These are phyloP conservation scores for Coprinellus micaceus DNA, from an alignment of 768 basidiomycete genomes.

Conservation along the genomic window DNA sequence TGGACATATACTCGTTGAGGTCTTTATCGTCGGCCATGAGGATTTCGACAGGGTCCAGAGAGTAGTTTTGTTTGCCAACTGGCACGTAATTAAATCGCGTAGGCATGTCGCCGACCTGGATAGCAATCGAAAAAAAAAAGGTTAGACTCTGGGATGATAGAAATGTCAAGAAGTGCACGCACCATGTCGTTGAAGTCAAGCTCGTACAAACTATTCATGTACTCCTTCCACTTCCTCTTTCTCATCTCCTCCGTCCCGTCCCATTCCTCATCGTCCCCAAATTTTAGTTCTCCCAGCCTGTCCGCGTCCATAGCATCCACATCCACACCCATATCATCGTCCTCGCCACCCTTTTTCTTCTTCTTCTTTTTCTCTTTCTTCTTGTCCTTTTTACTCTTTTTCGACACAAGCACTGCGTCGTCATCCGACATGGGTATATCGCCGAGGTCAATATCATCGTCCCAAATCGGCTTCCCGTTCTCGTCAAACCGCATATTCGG, in stretches of 20 bases:
- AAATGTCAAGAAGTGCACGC: conserved; percentile 23
- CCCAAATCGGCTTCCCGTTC: conserved; percentile 81
- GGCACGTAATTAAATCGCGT: conserved; percentile 93
- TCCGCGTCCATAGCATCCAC: conserved; percentile 52
- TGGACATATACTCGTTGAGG: conserved; percentile 84
- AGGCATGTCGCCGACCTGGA: conserved; percentile 80
- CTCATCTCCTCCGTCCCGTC: conserved; percentile 89
- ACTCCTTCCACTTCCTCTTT: conserved; percentile 76
- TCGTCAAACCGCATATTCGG: conserved; percentile 31
- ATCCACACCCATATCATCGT: conserved; percentile 53
- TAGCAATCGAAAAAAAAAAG: conserved; percentile 1
- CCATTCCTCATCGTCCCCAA: conserved; percentile 62
- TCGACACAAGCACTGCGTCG: conserved; percentile 22
- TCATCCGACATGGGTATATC: conserved; percentile 48
- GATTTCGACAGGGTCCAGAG: conserved; percentile 80
- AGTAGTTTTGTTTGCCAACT: conserved; percentile 57
- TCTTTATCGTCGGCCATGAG: conserved; percentile 89
- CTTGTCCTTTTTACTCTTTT: conserved; percentile 21
- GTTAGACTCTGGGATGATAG: conserved; percentile 1
- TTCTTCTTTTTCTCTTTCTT: conserved; percentile 45
- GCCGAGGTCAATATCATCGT: conserved; percentile 83
- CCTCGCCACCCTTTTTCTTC: conserved; percentile 50
- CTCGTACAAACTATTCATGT: conserved; percentile 88
- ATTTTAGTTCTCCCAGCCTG: conserved; percentile 9
- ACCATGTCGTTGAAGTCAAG: conserved; percentile 97